Conservation (phyloP, 805 yeast genomes). For the Myxozyma sirexii region DNA sequence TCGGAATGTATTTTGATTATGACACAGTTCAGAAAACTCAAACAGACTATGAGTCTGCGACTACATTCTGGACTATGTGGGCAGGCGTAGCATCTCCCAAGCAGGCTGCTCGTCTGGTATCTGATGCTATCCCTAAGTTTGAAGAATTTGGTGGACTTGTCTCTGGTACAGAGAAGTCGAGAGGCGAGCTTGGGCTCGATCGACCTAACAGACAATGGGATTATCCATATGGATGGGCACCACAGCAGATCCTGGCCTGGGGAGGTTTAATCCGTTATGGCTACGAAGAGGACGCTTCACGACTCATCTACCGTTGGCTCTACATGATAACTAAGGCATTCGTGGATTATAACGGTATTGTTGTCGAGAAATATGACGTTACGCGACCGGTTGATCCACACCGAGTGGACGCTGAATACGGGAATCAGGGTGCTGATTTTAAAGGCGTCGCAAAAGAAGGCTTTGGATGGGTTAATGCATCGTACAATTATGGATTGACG, state of each 20-base stretch:
- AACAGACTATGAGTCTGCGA: slow-evolving; percentile 77
- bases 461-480: slow-evolving; percentile 97
- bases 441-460: slow-evolving; percentile 95
- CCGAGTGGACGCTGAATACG: slow-evolving; percentile 92
- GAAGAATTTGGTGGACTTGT: slow-evolving; percentile 90
- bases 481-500: slow-evolving; percentile 72
- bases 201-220: slow-evolving; percentile 98
- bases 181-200: slow-evolving; percentile 69
- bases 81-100: slow-evolving; percentile 65
- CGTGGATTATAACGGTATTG: slow-evolving; percentile 91
- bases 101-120: slow-evolving; percentile 68
- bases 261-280: slow-evolving; percentile 77
- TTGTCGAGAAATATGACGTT: slow-evolving; percentile 93
- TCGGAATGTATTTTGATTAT: slow-evolving; percentile 82
- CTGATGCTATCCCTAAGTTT: slow-evolving; percentile 61
- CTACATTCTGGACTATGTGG: slow-evolving; percentile 93
- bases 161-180: slow-evolving; percentile 73
- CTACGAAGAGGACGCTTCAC: slow-evolving; percentile 59
- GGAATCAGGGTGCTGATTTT: slow-evolving; percentile 92
- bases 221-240: slow-evolving; percentile 98
- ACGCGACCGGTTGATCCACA: slow-evolving; percentile 83
- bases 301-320: slow-evolving; percentile 88
- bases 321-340: slow-evolving; percentile 84
- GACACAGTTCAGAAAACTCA: slow-evolving; percentile 60
- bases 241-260: slow-evolving; percentile 96